A percentile compares a stretch with the other conserved stretches of the same genome.
Conservation (phyloP, 2,329 filamentous ascomycete genomes). For the Trichoderma sp. region DNA sequence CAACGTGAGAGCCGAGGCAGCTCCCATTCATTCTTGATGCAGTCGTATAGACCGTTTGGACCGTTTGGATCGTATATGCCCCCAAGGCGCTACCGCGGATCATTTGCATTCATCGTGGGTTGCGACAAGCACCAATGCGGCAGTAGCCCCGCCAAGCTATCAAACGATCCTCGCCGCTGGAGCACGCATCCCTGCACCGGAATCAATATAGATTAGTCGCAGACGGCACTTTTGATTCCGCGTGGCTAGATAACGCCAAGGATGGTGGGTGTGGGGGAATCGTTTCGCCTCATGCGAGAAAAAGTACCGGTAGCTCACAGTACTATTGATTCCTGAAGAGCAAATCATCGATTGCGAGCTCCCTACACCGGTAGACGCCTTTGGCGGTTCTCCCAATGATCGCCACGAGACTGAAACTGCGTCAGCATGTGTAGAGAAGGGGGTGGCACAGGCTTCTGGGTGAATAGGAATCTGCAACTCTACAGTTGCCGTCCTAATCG, state of each 20-base stretch:
- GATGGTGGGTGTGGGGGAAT: not conserved
- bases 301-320: not conserved
- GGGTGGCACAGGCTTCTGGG: not conserved
- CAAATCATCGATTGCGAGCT: not conserved
- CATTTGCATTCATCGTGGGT: not conserved
- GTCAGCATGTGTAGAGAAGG: not conserved
- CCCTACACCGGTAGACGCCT: not conserved
- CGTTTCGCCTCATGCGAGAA: not conserved
- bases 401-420: not conserved
- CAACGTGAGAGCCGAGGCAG: not conserved
- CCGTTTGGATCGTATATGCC: not conserved
- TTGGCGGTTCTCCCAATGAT: not conserved
- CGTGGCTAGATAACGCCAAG: not conserved
- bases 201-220: not conserved
- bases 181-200: not conserved
- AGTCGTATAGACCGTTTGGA: not conserved
- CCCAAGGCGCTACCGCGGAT: not conserved
- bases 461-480: not conserved
- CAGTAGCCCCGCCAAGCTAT: not conserved
- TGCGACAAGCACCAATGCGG: not conserved
- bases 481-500: not conserved
- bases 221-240: not conserved
- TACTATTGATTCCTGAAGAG: not conserved
- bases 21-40: not conserved
- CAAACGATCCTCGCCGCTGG: not conserved